phyloP scores from a whole-genome alignment of 345 rosid genomes.

The Arabis hirsuta region DNA sequence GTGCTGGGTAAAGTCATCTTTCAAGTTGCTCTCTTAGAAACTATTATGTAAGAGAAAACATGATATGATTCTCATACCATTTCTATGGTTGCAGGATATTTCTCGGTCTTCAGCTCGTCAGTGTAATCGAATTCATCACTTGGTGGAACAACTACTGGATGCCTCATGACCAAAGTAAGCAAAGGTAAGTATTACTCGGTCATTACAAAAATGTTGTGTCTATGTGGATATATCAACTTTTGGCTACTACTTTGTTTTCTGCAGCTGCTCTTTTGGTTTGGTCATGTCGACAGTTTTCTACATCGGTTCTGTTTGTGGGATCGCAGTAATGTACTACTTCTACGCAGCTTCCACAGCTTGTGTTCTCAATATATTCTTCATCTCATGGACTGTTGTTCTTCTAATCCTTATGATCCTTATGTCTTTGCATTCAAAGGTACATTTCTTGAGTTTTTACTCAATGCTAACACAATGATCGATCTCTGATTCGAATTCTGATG shows the following conservation, averaged over 20 bases:
- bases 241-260: conserved; percentile 8
- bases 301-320: conserved; percentile 62
- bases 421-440: conserved; percentile 78
- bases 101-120: conserved; percentile 84
- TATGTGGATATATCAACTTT: not conserved
- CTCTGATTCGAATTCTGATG: conserved; percentile 12
- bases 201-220: not conserved
- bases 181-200: conserved; percentile 49
- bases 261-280: conserved; percentile 75
- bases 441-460: not conserved
- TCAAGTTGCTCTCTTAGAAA: not conserved
- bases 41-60: not conserved
- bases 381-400: conserved; percentile 72
- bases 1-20: conserved; percentile 70
- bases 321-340: conserved; percentile 55
- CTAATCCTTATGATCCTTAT: conserved; percentile 70
- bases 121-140: conserved; percentile 77
- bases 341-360: conserved; percentile 56
- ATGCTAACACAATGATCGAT: not conserved
- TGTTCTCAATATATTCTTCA: conserved; percentile 79
- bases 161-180: conserved; percentile 60
- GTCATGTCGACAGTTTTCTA: conserved; percentile 63
- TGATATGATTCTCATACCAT: not conserved
- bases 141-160: conserved; percentile 95
- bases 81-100: conserved; percentile 54